Evolutionary conservation across 2,329 filamentous ascomycete genomes (phyloP).

Genomic region (Colletotrichum ledebouriae): DNA sequence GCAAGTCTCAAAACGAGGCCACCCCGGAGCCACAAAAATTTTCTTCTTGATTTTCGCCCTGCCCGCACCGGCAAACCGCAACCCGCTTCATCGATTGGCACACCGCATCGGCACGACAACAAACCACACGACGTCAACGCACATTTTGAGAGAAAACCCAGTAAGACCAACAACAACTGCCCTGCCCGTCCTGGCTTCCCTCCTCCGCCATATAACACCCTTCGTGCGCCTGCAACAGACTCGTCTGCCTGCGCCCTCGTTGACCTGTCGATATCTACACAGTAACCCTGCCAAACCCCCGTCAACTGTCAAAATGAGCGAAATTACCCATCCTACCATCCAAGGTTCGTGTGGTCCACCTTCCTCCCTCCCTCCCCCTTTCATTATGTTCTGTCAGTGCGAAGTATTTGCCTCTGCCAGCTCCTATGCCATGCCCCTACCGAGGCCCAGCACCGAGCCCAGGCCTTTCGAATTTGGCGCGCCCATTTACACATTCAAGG

Average conservation of each 20-base stretch:
- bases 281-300: slow-evolving; percentile 31
- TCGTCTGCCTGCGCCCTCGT: slow-evolving; percentile 21
- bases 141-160: slow-evolving; percentile 14
- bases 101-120: slow-evolving; percentile 19
- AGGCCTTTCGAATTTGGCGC: neutral
- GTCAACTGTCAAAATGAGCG: slow-evolving; percentile 59
- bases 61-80: slow-evolving; percentile 12
- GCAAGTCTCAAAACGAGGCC: slow-evolving; percentile 39
- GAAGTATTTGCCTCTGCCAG: neutral
- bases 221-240: slow-evolving; percentile 21
- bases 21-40: slow-evolving; percentile 40
- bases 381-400: slow-evolving; percentile 2
- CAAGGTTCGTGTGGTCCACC: slow-evolving; percentile 61
- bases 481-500: slow-evolving; percentile 3
- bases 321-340: slow-evolving; percentile 70
- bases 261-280: slow-evolving; percentile 38
- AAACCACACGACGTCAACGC: slow-evolving; percentile 22
- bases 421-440: slow-evolving; percentile 10
- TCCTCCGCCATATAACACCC: slow-evolving; percentile 36
- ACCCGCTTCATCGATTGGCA: neutral
- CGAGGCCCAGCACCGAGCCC: neutral
- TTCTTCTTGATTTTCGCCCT: slow-evolving; percentile 18
- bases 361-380: slow-evolving; percentile 23
- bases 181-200: slow-evolving; percentile 31
- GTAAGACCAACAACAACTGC: slow-evolving; percentile 24